Evolutionary conservation across 257 asterid species (phyloP).

Genomic region (Nicotiana noctiflora): DNA sequence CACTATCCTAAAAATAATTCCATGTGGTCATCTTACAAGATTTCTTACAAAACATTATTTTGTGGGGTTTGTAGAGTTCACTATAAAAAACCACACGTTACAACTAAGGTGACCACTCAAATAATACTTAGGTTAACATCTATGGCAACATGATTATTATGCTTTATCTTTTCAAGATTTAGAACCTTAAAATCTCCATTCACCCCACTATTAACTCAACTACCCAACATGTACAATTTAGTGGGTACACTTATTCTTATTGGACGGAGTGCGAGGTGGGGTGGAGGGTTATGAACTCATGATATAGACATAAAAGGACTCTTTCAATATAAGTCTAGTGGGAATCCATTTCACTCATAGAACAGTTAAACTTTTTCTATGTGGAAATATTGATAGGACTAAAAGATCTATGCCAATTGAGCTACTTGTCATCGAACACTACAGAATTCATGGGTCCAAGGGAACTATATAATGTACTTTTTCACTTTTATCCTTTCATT

Average conservation of each 20-base stretch:
- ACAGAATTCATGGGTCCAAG: not conserved
- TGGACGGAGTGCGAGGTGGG: not conserved
- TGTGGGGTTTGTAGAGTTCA: not conserved
- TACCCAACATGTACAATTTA: conserved; percentile 2
- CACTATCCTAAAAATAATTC: not conserved
- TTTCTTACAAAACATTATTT: not conserved
- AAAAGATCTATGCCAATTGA: not conserved
- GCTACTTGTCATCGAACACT: not conserved
- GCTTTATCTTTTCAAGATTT: conserved; percentile 9
- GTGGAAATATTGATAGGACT: not conserved
- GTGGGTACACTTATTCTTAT: conserved; percentile 4
- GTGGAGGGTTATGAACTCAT: no score
- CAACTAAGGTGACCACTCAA: not conserved
- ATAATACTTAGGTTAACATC: not conserved
- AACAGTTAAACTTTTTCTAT: not conserved
- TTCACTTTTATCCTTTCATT: not conserved
- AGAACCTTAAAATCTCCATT: not conserved
- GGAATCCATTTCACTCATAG: not conserved
- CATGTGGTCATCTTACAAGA: conserved; percentile 8
- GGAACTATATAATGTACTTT: not conserved
- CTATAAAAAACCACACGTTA: not conserved
- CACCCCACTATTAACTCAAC: conserved; percentile 1
- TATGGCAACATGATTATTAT: not conserved
- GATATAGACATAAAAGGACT: not conserved
- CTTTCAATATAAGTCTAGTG: not conserved